These are phyloP conservation scores for Rhodamnia rubescens DNA, from an alignment of 345 rosid species.

Conservation along the genomic window DNA sequence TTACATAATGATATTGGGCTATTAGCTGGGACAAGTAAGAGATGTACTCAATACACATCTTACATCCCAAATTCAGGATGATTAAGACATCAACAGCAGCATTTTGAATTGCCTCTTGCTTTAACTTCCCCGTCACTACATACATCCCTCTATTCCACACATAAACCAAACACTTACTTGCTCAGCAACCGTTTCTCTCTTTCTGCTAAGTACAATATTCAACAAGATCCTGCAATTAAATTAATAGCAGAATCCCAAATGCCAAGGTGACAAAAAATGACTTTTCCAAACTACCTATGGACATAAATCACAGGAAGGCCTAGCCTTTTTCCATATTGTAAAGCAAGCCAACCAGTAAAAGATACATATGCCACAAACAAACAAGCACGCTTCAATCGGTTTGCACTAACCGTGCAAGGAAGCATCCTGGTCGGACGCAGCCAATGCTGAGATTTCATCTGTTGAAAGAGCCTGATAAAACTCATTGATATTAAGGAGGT, in stretches of 20 bases:
- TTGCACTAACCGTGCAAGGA: not conserved
- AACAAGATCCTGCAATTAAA: not conserved
- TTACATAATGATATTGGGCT: not conserved
- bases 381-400: conserved; percentile 42
- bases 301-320: conserved; percentile 23
- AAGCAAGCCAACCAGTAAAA: conserved; percentile 45
- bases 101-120: not conserved
- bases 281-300: not conserved
- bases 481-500: conserved; percentile 45
- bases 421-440: not conserved
- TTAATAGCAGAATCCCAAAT: not conserved
- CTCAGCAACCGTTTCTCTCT: not conserved
- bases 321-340: conserved; percentile 39
- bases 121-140: not conserved
- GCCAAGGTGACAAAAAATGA: not conserved
- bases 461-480: conserved; percentile 22
- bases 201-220: not conserved
- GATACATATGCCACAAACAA: conserved; percentile 47
- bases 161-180: not conserved
- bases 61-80: not conserved
- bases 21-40: not conserved
- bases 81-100: not conserved
- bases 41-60: not conserved
- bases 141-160: not conserved
- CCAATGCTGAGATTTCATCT: conserved; percentile 25